A percentile compares a stretch with the other conserved stretches of the same genome.
phyloP scores from a whole-genome alignment of 2,329 filamentous ascomycete genomes.

The Aspergillus ibericus region DNA sequence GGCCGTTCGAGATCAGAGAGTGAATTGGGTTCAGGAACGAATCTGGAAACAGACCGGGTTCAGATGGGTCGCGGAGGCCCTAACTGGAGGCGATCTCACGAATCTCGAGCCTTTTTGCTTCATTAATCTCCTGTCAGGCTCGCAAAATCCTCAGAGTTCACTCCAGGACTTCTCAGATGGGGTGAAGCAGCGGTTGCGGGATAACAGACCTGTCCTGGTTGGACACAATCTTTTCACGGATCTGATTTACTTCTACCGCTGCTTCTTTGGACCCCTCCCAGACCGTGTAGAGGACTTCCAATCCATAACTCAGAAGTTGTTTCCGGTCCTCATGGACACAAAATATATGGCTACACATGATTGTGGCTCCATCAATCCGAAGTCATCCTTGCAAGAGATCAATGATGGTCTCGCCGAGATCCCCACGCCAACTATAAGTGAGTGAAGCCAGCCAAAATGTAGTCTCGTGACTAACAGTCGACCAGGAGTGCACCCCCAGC shows the following conservation, averaged over 20 bases:
- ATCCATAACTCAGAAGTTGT: constrained; percentile 51
- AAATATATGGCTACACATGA: constrained; percentile 64
- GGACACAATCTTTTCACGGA: constrained; percentile 66
- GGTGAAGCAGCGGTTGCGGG: constrained; percentile 44
- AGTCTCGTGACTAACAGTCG: constrained; percentile 18
- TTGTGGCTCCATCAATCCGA: constrained; percentile 52
- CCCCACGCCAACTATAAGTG: constrained; percentile 33
- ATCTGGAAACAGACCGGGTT: constrained; percentile 43
- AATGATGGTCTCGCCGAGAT: constrained; percentile 27
- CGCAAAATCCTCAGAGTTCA: constrained; percentile 18
- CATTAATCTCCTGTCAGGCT: constrained; percentile 20
- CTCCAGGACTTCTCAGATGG: constrained; percentile 29
- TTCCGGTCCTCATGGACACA: constrained; percentile 61
- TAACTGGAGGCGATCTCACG: constrained; percentile 44
- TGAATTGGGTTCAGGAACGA: constrained; percentile 26
- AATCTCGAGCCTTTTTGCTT: constrained; percentile 37
- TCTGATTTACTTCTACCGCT: constrained; percentile 60
- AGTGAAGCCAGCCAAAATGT: constrained; percentile 4
- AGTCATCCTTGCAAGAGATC: constrained; percentile 34
- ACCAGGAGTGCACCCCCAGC: constrained; percentile 31
- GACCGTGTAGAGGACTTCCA: constrained; percentile 57
- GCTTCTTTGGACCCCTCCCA: constrained; percentile 60
- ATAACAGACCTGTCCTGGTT: constrained; percentile 54
- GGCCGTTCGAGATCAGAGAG: constrained; percentile 28
- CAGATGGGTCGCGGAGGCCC: constrained; percentile 49